phyloP scores from a whole-genome alignment of 140 eudicot species.

The Oenanthe javanica region DNA sequence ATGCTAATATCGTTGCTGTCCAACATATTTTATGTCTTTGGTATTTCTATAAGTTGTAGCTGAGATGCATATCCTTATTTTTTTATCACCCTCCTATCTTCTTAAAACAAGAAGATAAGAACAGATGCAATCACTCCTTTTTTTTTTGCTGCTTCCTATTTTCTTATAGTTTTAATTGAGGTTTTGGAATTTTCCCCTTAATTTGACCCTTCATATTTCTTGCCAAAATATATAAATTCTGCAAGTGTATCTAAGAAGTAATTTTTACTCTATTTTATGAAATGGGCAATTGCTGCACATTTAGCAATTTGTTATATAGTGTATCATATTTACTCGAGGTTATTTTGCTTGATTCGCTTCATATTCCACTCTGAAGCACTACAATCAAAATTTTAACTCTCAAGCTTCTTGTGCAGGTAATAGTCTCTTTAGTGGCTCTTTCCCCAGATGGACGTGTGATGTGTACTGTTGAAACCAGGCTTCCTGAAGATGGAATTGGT shows the following conservation, averaged over 20 bases:
- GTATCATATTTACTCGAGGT: neutral
- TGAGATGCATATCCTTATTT: neutral
- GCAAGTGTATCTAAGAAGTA: neutral
- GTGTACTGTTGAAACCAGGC: conserved; percentile 83
- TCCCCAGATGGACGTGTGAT: conserved; percentile 77
- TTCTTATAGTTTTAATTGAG: neutral
- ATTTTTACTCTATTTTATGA: neutral
- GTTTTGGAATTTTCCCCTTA: neutral
- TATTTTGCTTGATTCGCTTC: neutral
- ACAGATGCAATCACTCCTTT: neutral
- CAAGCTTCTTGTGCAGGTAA: conserved; percentile 40
- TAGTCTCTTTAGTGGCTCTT: conserved; percentile 64
- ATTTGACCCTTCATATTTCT: neutral
- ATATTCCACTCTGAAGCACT: neutral
- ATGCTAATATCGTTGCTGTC: neutral
- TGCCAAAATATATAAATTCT: neutral
- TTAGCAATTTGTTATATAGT: neutral
- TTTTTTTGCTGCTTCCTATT: neutral
- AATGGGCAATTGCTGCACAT: neutral
- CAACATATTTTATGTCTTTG: neutral
- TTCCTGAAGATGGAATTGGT: conserved; percentile 92
- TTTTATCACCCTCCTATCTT: neutral
- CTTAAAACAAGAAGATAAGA: neutral
- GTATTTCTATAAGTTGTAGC: neutral
- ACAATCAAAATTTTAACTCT: neutral